Percentiles rank a stretch among this genome's conserved stretches.
Conservation (phyloP, 805 yeast genomes). For the Myxozyma neotropica region DNA sequence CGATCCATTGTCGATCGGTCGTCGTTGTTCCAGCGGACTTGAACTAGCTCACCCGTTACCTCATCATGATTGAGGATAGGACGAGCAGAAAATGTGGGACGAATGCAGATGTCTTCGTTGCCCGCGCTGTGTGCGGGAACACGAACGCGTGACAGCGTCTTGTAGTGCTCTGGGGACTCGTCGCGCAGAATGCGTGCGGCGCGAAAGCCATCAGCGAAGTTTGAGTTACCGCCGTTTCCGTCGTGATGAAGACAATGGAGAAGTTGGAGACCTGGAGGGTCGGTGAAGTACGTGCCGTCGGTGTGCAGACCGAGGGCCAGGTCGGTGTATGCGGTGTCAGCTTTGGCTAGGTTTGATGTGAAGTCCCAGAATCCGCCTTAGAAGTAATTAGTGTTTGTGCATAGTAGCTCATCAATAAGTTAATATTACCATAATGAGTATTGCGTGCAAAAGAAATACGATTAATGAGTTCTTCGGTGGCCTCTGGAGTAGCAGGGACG, state of each 20-base stretch:
- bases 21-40: conserved; percentile 71
- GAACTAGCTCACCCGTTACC: conserved; percentile 54
- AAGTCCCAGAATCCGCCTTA: conserved; percentile 77
- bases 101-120: conserved; percentile 62
- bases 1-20: conserved; percentile 65
- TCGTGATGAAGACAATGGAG: conserved; percentile 63
- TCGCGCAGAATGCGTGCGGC: conserved; percentile 56
- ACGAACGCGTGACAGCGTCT: conserved; percentile 52
- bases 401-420: no score
- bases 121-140: conserved; percentile 79
- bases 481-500: conserved; percentile 63
- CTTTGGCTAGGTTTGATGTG: conserved; percentile 65
- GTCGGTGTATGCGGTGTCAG: conserved; percentile 73
- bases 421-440: conserved; percentile 58
- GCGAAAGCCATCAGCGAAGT: conserved; percentile 66
- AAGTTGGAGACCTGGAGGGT: conserved; percentile 70
- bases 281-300: conserved; percentile 75
- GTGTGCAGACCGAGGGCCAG: conserved; percentile 66
- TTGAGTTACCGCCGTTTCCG: conserved; percentile 69
- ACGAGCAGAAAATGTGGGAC: conserved; percentile 53
- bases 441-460: conserved; percentile 62
- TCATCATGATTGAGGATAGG: conserved; percentile 61
- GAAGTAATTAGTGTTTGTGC: background rate
- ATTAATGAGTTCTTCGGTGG: conserved; percentile 59
- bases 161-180: conserved; percentile 54